These are phyloP conservation scores for Eutypa lata DNA, from an alignment of 2,329 filamentous ascomycete species.

Conservation along the genomic window DNA sequence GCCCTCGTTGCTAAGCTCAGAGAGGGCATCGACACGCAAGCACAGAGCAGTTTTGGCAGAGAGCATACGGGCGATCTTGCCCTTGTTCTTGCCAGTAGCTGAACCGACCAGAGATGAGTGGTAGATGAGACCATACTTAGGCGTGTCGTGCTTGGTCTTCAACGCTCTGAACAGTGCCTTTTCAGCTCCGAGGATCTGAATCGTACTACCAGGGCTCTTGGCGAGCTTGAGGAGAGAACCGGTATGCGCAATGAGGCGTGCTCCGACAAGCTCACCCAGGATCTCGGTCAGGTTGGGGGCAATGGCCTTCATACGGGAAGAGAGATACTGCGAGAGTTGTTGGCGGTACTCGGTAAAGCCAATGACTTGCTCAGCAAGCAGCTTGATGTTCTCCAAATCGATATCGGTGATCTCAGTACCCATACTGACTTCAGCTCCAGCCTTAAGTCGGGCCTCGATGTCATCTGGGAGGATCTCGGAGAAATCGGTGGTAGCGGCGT, in stretches of 20 bases:
- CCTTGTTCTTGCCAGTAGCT: conserved; percentile 97
- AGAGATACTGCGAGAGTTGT: conserved; percentile 84
- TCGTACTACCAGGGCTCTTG: conserved; percentile 91
- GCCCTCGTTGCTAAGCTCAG: conserved; percentile 69
- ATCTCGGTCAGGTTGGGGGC: conserved; percentile 93
- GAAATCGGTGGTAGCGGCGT: conserved; percentile 73
- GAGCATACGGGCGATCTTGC: conserved; percentile 96
- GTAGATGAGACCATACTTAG: conserved; percentile 96
- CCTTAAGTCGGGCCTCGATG: conserved; percentile 87
- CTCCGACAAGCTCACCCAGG: conserved; percentile 89
- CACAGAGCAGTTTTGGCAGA: conserved; percentile 91
- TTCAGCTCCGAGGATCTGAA: conserved; percentile 97
- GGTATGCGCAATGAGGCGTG: conserved; percentile 89
- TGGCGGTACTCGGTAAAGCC: conserved; percentile 86
- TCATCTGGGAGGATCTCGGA: conserved; percentile 92
- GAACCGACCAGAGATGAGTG: conserved; percentile 93
- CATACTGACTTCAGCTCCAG: conserved; percentile 95
- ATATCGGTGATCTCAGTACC: conserved; percentile 93
- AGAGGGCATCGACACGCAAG: conserved; percentile 86
- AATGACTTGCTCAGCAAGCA: conserved; percentile 90
- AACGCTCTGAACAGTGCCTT: conserved; percentile 97
- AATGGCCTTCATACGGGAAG: conserved; percentile 92
- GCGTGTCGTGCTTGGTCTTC: conserved; percentile 98
- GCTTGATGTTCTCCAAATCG: conserved; percentile 89
- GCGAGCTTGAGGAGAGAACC: conserved; percentile 93